Conservation (phyloP, 2,329 filamentous ascomycete genomes). For the Penicillium paneum region DNA sequence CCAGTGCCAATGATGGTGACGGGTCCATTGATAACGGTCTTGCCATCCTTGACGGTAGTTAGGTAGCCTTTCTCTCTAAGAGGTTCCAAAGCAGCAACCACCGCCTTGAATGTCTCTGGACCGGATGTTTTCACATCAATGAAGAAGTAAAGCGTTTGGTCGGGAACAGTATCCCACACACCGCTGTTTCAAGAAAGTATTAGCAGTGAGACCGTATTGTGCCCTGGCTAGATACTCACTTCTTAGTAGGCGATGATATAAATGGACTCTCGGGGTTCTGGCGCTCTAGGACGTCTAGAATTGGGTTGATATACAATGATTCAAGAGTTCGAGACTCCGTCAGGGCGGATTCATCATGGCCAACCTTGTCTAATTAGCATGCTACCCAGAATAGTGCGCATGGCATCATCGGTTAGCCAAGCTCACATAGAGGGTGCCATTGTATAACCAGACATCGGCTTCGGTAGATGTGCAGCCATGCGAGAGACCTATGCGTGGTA, state of each 20-base stretch:
- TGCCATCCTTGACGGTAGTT: constrained; percentile 50
- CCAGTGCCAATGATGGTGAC: constrained; percentile 64
- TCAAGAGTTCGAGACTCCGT: constrained; percentile 53
- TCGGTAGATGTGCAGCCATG: constrained; percentile 58
- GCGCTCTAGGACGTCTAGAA: constrained; percentile 53
- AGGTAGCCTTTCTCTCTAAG: constrained; percentile 54
- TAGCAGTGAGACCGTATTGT: background rate
- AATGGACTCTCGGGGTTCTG: constrained; percentile 57
- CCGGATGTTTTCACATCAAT: constrained; percentile 63
- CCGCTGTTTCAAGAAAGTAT: constrained; percentile 38
- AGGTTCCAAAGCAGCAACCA: constrained; percentile 56
- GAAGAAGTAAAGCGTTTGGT: constrained; percentile 62
- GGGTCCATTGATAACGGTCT: constrained; percentile 46
- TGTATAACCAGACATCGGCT: constrained; percentile 60
- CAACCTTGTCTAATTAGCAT: constrained; percentile 43
- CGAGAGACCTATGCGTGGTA: constrained; percentile 46
- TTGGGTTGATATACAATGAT: constrained; percentile 59
- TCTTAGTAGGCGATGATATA: constrained; percentile 47
- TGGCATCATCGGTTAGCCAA: background rate
- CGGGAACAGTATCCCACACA: constrained; percentile 56
- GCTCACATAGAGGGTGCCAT: constrained; percentile 53
- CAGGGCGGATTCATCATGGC: constrained; percentile 54
- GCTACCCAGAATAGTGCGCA: background rate
- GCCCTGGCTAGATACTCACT: constrained; percentile 33
- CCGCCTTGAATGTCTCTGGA: constrained; percentile 53